phyloP scores from a whole-genome alignment of 2,329 filamentous ascomycete species.

The Emydomyces testavorans region DNA sequence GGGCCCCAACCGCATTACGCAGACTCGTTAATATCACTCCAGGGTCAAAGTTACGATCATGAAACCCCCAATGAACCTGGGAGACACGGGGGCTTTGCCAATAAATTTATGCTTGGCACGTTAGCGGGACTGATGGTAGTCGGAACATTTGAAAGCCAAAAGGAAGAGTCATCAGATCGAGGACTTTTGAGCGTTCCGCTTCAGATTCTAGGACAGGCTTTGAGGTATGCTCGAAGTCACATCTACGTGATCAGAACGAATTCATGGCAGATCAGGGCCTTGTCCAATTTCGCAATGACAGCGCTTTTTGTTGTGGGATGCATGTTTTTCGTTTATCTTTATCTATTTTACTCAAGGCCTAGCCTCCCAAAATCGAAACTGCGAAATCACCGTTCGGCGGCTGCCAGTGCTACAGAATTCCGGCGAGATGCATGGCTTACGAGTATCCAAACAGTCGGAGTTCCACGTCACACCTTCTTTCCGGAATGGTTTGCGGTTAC shows the following conservation, averaged over 20 bases:
- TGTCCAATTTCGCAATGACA: constrained; percentile 40
- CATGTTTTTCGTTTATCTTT: constrained; percentile 47
- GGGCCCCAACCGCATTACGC: constrained; percentile 27
- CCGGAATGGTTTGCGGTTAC: constrained; percentile 72
- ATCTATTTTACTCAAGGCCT: constrained; percentile 46
- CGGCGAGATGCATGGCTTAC: constrained; percentile 86
- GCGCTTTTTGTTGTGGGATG: constrained; percentile 42
- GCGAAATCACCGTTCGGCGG: constrained; percentile 26
- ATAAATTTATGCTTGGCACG: constrained; percentile 84
- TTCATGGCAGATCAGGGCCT: constrained; percentile 30
- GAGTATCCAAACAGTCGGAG: constrained; percentile 82
- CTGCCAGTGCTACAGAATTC: constrained; percentile 72
- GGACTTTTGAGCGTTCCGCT: constrained; percentile 56
- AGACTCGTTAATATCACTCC: constrained; percentile 22
- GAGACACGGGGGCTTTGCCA: constrained; percentile 42
- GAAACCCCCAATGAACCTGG: constrained; percentile 29
- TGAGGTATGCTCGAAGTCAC: constrained; percentile 20
- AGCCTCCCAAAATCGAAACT: constrained; percentile 39
- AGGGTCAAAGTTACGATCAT: constrained; percentile 23
- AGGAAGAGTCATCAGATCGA: constrained; percentile 48
- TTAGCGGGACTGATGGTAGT: constrained; percentile 85
- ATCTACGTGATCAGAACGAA: constrained; percentile 18
- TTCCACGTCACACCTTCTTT: constrained; percentile 75
- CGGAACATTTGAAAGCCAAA: constrained; percentile 62
- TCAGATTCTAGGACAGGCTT: constrained; percentile 41